Evolutionary conservation across 352 stramenopile species (phyloP), one percentile per base, ranked within the genome.

Genomic region (Phytophthora foliorum): DNA sequence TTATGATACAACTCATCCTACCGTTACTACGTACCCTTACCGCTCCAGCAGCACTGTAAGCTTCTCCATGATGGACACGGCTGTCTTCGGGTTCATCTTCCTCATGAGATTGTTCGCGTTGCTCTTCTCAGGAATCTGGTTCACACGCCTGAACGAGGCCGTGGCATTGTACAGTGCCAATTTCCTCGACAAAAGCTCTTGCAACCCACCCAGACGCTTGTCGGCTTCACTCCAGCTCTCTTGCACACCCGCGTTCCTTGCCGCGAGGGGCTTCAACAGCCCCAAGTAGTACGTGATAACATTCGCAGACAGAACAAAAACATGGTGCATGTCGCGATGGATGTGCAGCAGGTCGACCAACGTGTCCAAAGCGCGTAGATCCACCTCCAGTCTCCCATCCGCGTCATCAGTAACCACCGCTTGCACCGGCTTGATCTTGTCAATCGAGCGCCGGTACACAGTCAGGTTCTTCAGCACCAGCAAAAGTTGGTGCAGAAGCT

Each of bases 311-410:
- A 95, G 75, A 38, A 86, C 70, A 53, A 97, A 97, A 19, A 97
- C 74, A 24, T 86, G 76, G 34, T 90, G 79, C 87, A 95, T 96
- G 56, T 97, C 91, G 42, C 91, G 90, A 67, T 99, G 98, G 60
- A 98, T 97, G 72, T 99, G 96, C 58, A 99, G 72, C 46, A 99
- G 69, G 63, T 99, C 95, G 13, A 98, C 84, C 14, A 99, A 84
- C 41, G 93, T 83, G 60, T 98, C 89, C 16, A 97, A 82, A 27
- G 83, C 82, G 8, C 80, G 76, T 29, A 88, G 56, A 58, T 94
- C 84, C 24, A 91, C 84, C 6, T 80, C 67, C 1, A 77, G 50
- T 24, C 68, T 59, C 19, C 75, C 66, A 29, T 87, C 57, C 27
- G 76, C 62, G n/a, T 91, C 78, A 32, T 86, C 58, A 25, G 14